Base-by-base conservation (phyloP, 2,329 filamentous ascomycete genomes). In the Neofusicoccum ribis region DNA sequence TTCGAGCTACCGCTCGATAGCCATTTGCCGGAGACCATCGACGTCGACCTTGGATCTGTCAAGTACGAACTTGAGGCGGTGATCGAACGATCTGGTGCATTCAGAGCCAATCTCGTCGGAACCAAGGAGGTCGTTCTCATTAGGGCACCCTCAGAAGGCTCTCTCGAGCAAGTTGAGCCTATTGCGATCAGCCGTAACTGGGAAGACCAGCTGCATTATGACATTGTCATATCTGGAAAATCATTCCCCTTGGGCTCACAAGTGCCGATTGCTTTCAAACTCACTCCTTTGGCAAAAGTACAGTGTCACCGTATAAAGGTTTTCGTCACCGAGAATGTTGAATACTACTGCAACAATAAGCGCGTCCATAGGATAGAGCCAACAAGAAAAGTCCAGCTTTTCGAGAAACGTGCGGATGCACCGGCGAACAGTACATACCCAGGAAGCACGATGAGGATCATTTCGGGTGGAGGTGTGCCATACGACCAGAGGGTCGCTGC, bases 151-250 rank as follows among this genome's bases (percentile, higher is more conserved):
- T 88, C 94, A 56, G 92, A 96, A 77, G 87, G 93, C 51, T 97
- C 93, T 0, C 82, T 97, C 27, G 93, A 97, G 77, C 92, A 92
- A 77, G 90, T 93, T 31, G 93, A 97, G 74, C 93, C 93, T 2
- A 97, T 97, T 71, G 94, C 93, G 11, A 97, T 97, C 72, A 94
- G 91, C 69, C 85, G 93, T 20, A 93, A 92, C 68, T 97, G 93
- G 93, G 93, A 97, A 75, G 93, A 97, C 70, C 93, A 97, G 73
- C 82, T 97, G 37, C 92, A 96, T 73, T 97, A 97, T 79, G 93
- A 97, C 72, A 97, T 97, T 70, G 89, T 97, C 74, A 96, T 97
- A 63, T 97, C 93, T 1, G 93, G 93, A 63, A 97, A 97, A 83
- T 96, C 93, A 0, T 97, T 97, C 67, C 92, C 93, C 0, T 86